Evolutionary conservation across 345 rosid species (phyloP).

Genomic region (Populus davidiana): DNA sequence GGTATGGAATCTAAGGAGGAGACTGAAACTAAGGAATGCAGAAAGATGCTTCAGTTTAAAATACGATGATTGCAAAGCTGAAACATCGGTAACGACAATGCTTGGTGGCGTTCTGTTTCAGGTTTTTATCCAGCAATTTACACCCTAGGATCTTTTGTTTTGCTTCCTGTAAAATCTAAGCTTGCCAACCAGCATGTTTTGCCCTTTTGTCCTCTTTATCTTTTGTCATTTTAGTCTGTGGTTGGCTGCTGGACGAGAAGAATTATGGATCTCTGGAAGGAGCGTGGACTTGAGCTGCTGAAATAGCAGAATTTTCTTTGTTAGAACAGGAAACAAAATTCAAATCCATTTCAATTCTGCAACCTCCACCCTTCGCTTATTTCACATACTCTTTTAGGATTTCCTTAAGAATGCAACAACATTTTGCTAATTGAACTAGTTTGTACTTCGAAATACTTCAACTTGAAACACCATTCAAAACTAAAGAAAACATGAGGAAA

Average conservation of each 20-base stretch:
- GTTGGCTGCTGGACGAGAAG: background rate
- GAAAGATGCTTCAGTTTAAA: slow-evolving; percentile 12
- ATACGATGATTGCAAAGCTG: slow-evolving; percentile 38
- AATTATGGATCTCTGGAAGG: background rate
- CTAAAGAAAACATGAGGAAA: too few relatives aligned
- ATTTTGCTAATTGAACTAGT: too few relatives aligned
- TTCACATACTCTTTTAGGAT: background rate
- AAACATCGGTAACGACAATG: slow-evolving; percentile 30
- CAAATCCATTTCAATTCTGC: background rate
- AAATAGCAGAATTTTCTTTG: background rate
- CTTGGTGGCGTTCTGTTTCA: background rate
- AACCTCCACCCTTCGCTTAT: background rate
- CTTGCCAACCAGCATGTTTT: slow-evolving; percentile 10
- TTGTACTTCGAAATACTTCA: too few relatives aligned
- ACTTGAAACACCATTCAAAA: too few relatives aligned
- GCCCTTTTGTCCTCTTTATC: background rate
- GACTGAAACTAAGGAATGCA: background rate
- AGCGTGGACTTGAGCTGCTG: background rate
- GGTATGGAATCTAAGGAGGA: background rate
- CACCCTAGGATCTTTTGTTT: background rate
- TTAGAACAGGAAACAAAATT: background rate
- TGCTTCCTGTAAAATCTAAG: slow-evolving; percentile 38
- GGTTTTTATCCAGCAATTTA: slow-evolving; percentile 16
- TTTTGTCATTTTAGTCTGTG: background rate
- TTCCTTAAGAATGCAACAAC: background rate